A percentile compares a stretch with the other conserved stretches of the same genome.
Evolutionary conservation across 208 protist genomes (phyloP).

Genomic region (Lotmaria passim): DNA sequence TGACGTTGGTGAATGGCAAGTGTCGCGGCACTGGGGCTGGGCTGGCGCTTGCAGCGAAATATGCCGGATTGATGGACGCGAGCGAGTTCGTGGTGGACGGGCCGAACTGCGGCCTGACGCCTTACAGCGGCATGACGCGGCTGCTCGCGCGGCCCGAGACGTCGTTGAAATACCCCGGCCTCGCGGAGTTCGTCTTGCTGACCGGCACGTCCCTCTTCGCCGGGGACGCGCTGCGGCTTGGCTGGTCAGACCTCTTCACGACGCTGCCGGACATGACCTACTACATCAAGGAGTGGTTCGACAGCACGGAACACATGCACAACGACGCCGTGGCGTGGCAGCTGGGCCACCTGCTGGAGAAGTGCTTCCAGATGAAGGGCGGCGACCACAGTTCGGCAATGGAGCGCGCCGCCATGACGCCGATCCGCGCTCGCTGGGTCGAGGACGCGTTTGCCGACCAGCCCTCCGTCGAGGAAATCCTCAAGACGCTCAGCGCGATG

Average conservation of each 20-base stretch:
- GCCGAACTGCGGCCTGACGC: slow-evolving; percentile 81
- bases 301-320: slow-evolving; percentile 91
- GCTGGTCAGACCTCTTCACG: slow-evolving; percentile 92
- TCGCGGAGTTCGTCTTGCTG: slow-evolving; percentile 91
- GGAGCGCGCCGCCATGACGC: slow-evolving; percentile 88
- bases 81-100: slow-evolving; percentile 90
- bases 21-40: slow-evolving; percentile 87
- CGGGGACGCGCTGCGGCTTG: slow-evolving; percentile 86
- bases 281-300: slow-evolving; percentile 93
- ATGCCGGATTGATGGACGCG: slow-evolving; percentile 78
- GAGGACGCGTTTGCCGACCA: slow-evolving; percentile 93
- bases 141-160: slow-evolving; percentile 85
- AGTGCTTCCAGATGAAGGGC: slow-evolving; percentile 86
- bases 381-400: slow-evolving; percentile 73
- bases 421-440: slow-evolving; percentile 83
- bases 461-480: slow-evolving; percentile 73
- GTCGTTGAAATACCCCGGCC: slow-evolving; percentile 89
- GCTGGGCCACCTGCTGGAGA: slow-evolving; percentile 88
- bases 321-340: slow-evolving; percentile 93
- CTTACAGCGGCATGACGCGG: slow-evolving; percentile 82
- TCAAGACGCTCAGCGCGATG: slow-evolving; percentile 77
- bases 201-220: slow-evolving; percentile 90
- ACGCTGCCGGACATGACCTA: slow-evolving; percentile 85
- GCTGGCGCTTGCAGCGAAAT: slow-evolving; percentile 86
- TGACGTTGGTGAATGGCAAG: slow-evolving; percentile 91